Percentiles rank a stretch among this genome's conserved stretches.
Evolutionary conservation across 352 stramenopile genomes (phyloP).

Genomic region (Plasmopara halstedii): DNA sequence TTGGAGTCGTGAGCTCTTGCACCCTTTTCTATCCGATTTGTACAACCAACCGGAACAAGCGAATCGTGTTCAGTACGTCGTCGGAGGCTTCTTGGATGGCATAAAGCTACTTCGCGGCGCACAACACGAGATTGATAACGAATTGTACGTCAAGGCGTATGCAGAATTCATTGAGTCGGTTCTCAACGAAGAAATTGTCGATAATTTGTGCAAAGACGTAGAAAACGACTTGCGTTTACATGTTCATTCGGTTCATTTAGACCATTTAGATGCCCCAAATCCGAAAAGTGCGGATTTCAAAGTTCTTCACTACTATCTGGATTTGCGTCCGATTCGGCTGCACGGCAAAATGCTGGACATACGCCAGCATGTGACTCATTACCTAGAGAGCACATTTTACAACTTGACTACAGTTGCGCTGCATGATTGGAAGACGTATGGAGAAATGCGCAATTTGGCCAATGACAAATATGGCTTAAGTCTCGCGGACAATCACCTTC

Average conservation of each 20-base stretch:
- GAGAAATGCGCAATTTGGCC: slow-evolving; percentile 90
- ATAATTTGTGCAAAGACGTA: slow-evolving; percentile 88
- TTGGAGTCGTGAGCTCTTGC: slow-evolving; percentile 86
- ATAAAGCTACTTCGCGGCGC: slow-evolving; percentile 66
- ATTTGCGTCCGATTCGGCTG: slow-evolving; percentile 83
- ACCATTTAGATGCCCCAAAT: slow-evolving; percentile 82
- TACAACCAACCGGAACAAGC: slow-evolving; percentile 75
- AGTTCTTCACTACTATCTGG: slow-evolving; percentile 79
- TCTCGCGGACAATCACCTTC: slow-evolving; percentile 88
- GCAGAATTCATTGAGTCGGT: slow-evolving; percentile 76
- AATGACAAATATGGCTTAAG: slow-evolving; percentile 90
- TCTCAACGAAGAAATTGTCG: slow-evolving; percentile 82
- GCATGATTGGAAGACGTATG: slow-evolving; percentile 94
- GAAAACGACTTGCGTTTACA: slow-evolving; percentile 90
- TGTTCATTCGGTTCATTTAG: slow-evolving; percentile 81
- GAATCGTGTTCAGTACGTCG: slow-evolving; percentile 78
- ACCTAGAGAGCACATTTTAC: slow-evolving; percentile 94
- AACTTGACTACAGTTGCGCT: slow-evolving; percentile 91
- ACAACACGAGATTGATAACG: slow-evolving; percentile 70
- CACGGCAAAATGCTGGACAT: slow-evolving; percentile 85
- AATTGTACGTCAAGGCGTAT: slow-evolving; percentile 60
- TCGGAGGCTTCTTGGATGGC: slow-evolving; percentile 71
- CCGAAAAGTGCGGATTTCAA: slow-evolving; percentile 79
- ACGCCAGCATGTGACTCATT: slow-evolving; percentile 82
- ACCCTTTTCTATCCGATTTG: slow-evolving; percentile 78